phyloP scores from a whole-genome alignment of 2,329 filamentous ascomycete species.

The Colletotrichum lini region DNA sequence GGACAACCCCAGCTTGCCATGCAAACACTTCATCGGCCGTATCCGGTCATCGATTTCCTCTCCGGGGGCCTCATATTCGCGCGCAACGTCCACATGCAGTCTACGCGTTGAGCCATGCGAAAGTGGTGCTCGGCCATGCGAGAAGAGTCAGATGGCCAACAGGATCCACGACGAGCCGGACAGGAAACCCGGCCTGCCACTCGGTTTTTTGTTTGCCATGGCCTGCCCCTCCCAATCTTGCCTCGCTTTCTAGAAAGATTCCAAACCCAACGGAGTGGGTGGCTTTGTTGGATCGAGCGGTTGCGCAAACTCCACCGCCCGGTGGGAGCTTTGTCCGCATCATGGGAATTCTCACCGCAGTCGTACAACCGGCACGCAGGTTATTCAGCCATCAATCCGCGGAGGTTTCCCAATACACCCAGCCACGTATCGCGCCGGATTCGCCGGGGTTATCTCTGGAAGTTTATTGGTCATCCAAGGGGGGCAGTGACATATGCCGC shows the following conservation, averaged over 20 bases:
- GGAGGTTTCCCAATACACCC: conserved; percentile 1
- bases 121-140: conserved; percentile 10
- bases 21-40: conserved; percentile 11
- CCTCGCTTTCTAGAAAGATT: conserved; percentile 29
- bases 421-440: background rate
- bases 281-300: conserved; percentile 9
- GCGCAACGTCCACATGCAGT: conserved; percentile 1
- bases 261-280: conserved; percentile 13
- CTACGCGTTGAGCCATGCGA: conserved; percentile 17
- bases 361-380: conserved; percentile 5
- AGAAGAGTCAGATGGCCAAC: conserved; percentile 1
- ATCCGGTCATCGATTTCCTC: conserved; percentile 11
- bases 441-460: background rate
- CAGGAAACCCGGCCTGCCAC: background rate
- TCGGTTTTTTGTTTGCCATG: background rate
- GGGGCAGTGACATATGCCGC: background rate
- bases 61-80: background rate
- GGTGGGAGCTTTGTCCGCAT: background rate
- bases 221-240: background rate
- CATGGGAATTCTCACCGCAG: background rate
- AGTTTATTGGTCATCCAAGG: background rate
- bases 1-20: conserved; percentile 20
- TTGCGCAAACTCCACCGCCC: background rate
- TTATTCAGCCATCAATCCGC: background rate
- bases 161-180: conserved; percentile 24